Percentiles rank a stretch among this genome's conserved stretches.
These are phyloP conservation scores for Saururus chinensis DNA, from an alignment of 164 flowering plant species.

Conservation along the genomic window DNA sequence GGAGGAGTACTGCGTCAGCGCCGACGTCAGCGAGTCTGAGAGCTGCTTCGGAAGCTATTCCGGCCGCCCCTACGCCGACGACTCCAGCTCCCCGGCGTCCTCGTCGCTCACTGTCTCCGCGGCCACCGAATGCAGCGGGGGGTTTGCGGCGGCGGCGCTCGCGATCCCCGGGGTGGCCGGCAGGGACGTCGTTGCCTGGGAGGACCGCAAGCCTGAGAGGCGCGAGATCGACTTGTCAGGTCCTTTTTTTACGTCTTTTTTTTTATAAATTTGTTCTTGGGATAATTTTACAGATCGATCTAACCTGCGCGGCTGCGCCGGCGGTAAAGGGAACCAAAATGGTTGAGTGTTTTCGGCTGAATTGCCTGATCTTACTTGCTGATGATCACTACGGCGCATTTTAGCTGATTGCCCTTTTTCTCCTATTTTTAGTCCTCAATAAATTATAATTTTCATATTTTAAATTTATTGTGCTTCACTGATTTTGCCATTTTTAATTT, in stretches of 20 bases:
- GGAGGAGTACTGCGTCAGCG: conserved; percentile 46
- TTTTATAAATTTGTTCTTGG: not conserved
- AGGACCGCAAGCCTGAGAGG: conserved; percentile 17
- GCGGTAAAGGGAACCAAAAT: not conserved
- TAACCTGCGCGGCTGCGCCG: not conserved
- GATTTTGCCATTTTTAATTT: too few relatives aligned
- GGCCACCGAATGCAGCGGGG: too few relatives aligned
- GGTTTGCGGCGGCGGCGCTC: conserved; percentile 16
- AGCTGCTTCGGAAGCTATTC: conserved; percentile 27
- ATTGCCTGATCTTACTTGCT: not conserved
- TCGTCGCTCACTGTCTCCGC: conserved; percentile 19
- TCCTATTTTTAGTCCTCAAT: not conserved
- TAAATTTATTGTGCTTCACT: not conserved
- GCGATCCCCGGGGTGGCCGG: conserved; percentile 31
- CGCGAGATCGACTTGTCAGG: conserved; percentile 27
- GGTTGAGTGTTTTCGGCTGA: not conserved
- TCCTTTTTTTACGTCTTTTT: not conserved
- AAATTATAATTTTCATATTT: not conserved
- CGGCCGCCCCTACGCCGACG: conserved; percentile 14
- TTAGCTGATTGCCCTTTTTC: not conserved
- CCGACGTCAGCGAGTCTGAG: conserved; percentile 69
- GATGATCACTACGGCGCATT: not conserved
- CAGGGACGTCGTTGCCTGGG: conserved; percentile 24
- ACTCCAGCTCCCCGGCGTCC: conserved; percentile 24
- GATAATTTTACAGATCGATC: not conserved